phyloP scores from a whole-genome alignment of 768 basidiomycete genomes.

The Lactarius sanguifluus region DNA sequence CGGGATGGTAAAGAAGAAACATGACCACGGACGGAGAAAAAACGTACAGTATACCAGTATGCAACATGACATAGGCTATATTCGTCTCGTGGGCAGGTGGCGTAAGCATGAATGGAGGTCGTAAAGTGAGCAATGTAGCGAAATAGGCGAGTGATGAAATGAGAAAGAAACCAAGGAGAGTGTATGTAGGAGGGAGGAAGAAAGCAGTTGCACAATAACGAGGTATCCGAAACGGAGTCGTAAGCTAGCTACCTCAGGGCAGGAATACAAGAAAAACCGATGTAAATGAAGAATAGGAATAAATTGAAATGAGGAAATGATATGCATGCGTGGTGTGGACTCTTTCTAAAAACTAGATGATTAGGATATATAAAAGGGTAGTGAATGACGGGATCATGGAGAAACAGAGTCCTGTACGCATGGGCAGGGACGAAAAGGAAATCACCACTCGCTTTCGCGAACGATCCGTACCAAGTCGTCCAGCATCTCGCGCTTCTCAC shows the following conservation, averaged over 20 bases:
- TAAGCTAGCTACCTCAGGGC: background rate
- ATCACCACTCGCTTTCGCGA: constrained; percentile 27
- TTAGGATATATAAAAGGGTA: constrained; percentile 17
- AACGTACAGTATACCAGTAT: constrained; percentile 1
- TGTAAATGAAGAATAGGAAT: constrained; percentile 21
- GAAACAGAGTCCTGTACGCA: background rate
- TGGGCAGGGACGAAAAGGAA: background rate
- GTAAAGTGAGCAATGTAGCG: background rate
- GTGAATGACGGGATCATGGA: constrained; percentile 1
- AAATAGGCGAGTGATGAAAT: background rate
- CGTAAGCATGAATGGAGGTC: background rate
- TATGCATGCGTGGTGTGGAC: constrained; percentile 3
- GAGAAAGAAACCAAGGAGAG: background rate
- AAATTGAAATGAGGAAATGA: constrained; percentile 20
- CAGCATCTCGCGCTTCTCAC: constrained; percentile 40
- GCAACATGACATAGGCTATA: constrained; percentile 1
- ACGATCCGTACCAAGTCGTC: constrained; percentile 30
- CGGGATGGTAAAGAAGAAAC: background rate
- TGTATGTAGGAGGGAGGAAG: background rate
- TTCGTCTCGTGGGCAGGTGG: background rate
- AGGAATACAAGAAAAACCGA: constrained; percentile 10
- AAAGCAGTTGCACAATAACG: background rate
- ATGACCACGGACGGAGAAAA: background rate
- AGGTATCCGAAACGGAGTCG: background rate
- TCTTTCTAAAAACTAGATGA: constrained; percentile 6